Percentiles rank a stretch among this genome's conserved stretches.
Evolutionary conservation across 257 asterid genomes (phyloP).

Genomic region (Nicotiana tomentosiformis): DNA sequence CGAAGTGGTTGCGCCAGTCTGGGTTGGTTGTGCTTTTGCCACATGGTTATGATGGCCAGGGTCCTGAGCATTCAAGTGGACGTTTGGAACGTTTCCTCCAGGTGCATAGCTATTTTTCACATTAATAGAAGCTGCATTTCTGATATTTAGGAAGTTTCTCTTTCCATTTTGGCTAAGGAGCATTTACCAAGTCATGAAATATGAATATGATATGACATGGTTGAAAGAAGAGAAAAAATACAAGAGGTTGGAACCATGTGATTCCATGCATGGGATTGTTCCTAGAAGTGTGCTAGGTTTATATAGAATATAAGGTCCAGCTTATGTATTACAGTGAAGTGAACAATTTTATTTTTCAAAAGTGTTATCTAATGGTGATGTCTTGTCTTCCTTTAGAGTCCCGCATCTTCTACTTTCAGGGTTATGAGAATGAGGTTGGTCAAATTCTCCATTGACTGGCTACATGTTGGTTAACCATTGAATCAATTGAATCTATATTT

Average conservation of each 20-base stretch:
- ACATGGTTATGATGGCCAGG: slow-evolving; percentile 82
- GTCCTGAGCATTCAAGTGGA: slow-evolving; percentile 85
- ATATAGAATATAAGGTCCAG: neutral
- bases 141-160: slow-evolving; percentile 7
- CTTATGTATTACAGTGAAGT: neutral
- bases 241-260: neutral
- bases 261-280: neutral
- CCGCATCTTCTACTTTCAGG: neutral
- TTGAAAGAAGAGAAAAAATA: neutral
- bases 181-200: neutral
- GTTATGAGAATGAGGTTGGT: neutral
- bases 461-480: neutral
- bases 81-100: slow-evolving; percentile 80
- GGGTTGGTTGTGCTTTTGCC: slow-evolving; percentile 60
- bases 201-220: slow-evolving; percentile 6
- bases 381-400: neutral
- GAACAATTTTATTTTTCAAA: neutral
- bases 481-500: neutral
- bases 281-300: slow-evolving; percentile 1
- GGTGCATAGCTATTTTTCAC: slow-evolving; percentile 23
- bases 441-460: neutral
- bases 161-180: slow-evolving; percentile 1
- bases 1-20: slow-evolving; percentile 70
- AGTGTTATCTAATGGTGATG: neutral
- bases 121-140: slow-evolving; percentile 12